These are phyloP conservation scores for Globisporangium recalcitrans DNA, from an alignment of 352 stramenopile genomes.

Conservation along the genomic window DNA sequence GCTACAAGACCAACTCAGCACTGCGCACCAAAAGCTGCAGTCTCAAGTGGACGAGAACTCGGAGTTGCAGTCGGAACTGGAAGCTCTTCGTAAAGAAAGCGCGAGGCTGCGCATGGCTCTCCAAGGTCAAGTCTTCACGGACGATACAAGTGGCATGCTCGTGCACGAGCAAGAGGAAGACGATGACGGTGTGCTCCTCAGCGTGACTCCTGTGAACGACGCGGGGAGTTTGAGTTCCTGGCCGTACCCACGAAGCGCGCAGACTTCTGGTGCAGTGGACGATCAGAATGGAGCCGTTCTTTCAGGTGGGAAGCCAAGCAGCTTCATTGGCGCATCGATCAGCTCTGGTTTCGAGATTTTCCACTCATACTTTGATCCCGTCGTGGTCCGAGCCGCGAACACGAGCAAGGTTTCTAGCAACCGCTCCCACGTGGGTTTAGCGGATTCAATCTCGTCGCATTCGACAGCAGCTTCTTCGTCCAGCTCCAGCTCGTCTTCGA, in stretches of 20 bases:
- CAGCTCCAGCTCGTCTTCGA: slow-evolving; percentile 3
- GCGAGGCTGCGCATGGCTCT: slow-evolving; percentile 47
- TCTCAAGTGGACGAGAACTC: slow-evolving; percentile 70
- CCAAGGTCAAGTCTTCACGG: slow-evolving; percentile 74
- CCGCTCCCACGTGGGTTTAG: neutral
- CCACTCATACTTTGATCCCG: slow-evolving; percentile 67
- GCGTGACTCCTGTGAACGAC: slow-evolving; percentile 45
- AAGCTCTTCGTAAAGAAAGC: slow-evolving; percentile 61
- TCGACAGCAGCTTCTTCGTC: neutral
- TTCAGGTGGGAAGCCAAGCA: slow-evolving; percentile 20
- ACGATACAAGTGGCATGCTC: slow-evolving; percentile 49
- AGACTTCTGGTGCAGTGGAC: neutral
- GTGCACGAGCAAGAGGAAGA: slow-evolving; percentile 75
- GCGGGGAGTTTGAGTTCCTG: slow-evolving; percentile 1
- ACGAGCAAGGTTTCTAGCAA: neutral
- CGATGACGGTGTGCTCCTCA: slow-evolving; percentile 73
- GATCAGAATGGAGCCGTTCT: slow-evolving; percentile 10
- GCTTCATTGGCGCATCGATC: slow-evolving; percentile 56
- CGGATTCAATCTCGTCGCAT: neutral
- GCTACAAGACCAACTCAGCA: slow-evolving; percentile 59
- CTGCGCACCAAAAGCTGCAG: slow-evolving; percentile 62
- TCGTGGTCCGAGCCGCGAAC: neutral
- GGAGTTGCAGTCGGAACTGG: slow-evolving; percentile 60
- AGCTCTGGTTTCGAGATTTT: slow-evolving; percentile 73
- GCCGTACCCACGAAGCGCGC: neutral